Evolutionary conservation across 345 rosid species (phyloP).

Genomic region (Cardiospermum halicacabum): DNA sequence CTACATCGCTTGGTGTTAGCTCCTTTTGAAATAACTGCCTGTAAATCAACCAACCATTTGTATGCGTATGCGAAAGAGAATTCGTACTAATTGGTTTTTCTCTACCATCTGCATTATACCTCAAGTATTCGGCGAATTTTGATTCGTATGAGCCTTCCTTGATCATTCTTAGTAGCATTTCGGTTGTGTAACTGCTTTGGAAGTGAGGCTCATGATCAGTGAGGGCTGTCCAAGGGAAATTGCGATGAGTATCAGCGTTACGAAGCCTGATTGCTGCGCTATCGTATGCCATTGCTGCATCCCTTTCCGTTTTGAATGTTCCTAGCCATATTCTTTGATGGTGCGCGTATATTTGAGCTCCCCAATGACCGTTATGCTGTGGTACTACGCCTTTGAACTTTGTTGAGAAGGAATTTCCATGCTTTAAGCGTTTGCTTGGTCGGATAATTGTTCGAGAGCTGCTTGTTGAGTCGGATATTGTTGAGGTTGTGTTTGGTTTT

Average conservation of each 20-base stretch:
- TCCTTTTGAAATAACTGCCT: conserved; percentile 47
- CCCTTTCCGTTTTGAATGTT: conserved; percentile 53
- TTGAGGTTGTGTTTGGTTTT: conserved; percentile 10
- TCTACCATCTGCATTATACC: neutral
- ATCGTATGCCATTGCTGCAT: conserved; percentile 69
- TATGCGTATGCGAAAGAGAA: neutral
- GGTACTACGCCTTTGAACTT: conserved; percentile 59
- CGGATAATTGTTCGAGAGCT: conserved; percentile 16
- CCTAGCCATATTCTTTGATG: conserved; percentile 64
- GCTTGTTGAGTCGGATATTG: conserved; percentile 37
- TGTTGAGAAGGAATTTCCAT: conserved; percentile 6
- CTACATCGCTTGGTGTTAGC: conserved; percentile 67
- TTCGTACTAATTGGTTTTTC: conserved; percentile 12
- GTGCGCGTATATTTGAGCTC: conserved; percentile 57
- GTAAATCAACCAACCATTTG: conserved; percentile 20
- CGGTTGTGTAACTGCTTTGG: conserved; percentile 33
- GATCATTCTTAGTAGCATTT: conserved; percentile 47
- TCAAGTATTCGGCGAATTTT: conserved; percentile 35
- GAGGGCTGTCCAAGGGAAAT: conserved; percentile 31
- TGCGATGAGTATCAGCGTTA: conserved; percentile 34
- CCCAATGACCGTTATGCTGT: conserved; percentile 63
- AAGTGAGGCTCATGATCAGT: conserved; percentile 38
- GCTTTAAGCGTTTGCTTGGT: conserved; percentile 21
- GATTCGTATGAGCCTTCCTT: conserved; percentile 45
- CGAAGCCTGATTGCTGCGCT: conserved; percentile 57